These are phyloP conservation scores for Xylariaceae sp. DNA, from an alignment of 2,329 filamentous ascomycete species.

Conservation along the genomic window DNA sequence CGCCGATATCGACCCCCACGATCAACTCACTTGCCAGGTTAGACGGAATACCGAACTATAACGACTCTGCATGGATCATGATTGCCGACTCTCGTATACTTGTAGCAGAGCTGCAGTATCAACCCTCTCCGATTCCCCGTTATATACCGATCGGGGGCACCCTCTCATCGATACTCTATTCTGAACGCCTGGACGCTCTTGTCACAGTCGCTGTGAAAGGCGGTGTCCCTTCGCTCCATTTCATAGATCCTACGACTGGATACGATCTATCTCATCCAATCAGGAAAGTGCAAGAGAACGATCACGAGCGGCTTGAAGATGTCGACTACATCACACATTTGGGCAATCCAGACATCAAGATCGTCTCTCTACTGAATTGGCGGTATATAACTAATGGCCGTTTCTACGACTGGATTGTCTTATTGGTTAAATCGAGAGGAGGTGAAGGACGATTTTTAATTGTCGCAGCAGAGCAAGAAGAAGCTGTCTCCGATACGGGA, in stretches of 20 bases:
- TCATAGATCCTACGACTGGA: slow-evolving; percentile 53
- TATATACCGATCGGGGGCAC: slow-evolving; percentile 35
- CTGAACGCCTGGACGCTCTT: slow-evolving; percentile 45
- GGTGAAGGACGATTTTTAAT: slow-evolving; percentile 50
- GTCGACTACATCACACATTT: slow-evolving; percentile 50
- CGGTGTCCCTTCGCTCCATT: slow-evolving; percentile 45
- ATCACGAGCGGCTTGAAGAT: slow-evolving; percentile 28
- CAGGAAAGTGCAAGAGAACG: slow-evolving; percentile 23
- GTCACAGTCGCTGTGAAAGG: slow-evolving; percentile 46
- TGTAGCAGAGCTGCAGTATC: slow-evolving; percentile 45
- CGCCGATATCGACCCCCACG: slow-evolving; percentile 40
- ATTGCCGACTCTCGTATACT: slow-evolving; percentile 46
- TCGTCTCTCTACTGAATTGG: slow-evolving; percentile 62
- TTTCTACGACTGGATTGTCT: slow-evolving; percentile 57
- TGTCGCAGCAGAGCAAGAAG: slow-evolving; percentile 41
- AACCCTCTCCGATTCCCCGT: slow-evolving; percentile 30
- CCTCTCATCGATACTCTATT: slow-evolving; percentile 51
- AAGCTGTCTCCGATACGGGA: slow-evolving; percentile 20
- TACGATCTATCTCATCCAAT: slow-evolving; percentile 43
- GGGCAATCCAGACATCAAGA: slow-evolving; percentile 50
- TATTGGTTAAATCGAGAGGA: slow-evolving; percentile 41
- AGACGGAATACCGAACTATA: slow-evolving; percentile 35
- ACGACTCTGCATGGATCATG: slow-evolving; percentile 43
- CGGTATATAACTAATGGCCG: slow-evolving; percentile 50
- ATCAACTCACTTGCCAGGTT: slow-evolving; percentile 46